phyloP scores from a whole-genome alignment of 2,329 filamentous ascomycete species.

The Talaromyces pinophilus region DNA sequence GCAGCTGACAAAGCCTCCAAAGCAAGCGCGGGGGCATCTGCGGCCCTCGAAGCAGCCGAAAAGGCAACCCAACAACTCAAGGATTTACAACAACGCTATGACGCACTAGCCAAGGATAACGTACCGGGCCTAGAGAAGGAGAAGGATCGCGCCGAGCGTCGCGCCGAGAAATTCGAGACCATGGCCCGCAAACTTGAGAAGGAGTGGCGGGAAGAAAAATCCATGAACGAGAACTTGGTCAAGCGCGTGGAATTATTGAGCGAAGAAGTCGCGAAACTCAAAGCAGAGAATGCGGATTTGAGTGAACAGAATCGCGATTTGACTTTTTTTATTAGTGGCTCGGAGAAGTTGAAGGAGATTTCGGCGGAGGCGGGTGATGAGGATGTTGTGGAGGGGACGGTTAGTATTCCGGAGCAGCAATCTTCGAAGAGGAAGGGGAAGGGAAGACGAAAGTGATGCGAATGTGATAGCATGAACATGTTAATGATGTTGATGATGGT shows the following conservation, averaged over 20 bases:
- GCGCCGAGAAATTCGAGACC: slow-evolving; percentile 70
- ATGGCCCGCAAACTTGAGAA: slow-evolving; percentile 75
- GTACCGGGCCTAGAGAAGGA: slow-evolving; percentile 73
- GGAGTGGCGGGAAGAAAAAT: slow-evolving; percentile 82
- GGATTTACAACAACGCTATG: slow-evolving; percentile 60
- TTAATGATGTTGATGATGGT: background rate
- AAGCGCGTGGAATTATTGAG: slow-evolving; percentile 70
- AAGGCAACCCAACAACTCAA: slow-evolving; percentile 57
- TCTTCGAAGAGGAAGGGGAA: slow-evolving; percentile 51
- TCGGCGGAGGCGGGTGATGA: slow-evolving; percentile 49
- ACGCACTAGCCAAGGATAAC: slow-evolving; percentile 55
- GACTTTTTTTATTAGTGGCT: slow-evolving; percentile 81
- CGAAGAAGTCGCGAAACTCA: slow-evolving; percentile 59
- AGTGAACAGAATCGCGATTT: slow-evolving; percentile 85
- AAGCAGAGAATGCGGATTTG: slow-evolving; percentile 67
- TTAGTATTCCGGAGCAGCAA: slow-evolving; percentile 61
- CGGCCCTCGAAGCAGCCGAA: slow-evolving; percentile 64
- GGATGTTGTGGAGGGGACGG: slow-evolving; percentile 72
- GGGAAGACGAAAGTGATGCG: slow-evolving; percentile 26
- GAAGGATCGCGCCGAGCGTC: slow-evolving; percentile 65
- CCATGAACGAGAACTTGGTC: slow-evolving; percentile 77
- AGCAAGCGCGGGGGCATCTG: slow-evolving; percentile 58
- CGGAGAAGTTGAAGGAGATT: slow-evolving; percentile 72
- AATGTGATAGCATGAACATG: background rate
- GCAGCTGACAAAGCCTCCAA: slow-evolving; percentile 84